Conservation (phyloP, 768 basidiomycete genomes). For the Trametes gibbosa region DNA sequence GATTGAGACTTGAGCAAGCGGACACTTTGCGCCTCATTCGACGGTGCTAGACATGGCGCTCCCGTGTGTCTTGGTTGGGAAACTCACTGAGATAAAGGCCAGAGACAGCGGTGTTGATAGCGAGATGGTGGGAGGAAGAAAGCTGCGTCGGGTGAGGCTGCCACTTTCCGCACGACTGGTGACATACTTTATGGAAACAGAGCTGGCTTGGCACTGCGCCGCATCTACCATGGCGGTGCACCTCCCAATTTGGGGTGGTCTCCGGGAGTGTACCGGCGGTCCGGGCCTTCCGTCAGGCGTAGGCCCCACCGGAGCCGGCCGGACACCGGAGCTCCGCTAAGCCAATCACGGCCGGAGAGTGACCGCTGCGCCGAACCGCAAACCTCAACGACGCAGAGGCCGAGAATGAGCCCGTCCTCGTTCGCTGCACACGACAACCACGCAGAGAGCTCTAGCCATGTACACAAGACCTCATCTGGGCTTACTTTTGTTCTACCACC, state of each 20-base stretch:
- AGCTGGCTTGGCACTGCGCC: too few species aligned
- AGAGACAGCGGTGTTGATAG: background rate
- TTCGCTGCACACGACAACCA: conserved; percentile 31
- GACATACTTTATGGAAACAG: too few species aligned
- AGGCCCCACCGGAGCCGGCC: conserved; percentile 5
- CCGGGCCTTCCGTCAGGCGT: background rate
- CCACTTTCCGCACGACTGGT: too few species aligned
- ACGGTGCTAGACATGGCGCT: too few species aligned
- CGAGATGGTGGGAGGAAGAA: too few species aligned
- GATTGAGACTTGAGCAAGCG: too few species aligned
- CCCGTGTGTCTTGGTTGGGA: too few species aligned
- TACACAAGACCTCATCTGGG: conserved; percentile 37
- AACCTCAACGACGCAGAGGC: conserved; percentile 15
- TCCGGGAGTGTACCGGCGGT: background rate
- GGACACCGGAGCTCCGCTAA: conserved; percentile 7
- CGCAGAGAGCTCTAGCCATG: conserved; percentile 30
- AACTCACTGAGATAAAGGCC: too few species aligned
- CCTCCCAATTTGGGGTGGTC: too few species aligned
- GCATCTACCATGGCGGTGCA: too few species aligned
- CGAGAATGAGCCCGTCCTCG: conserved; percentile 17
- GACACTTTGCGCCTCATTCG: too few species aligned
- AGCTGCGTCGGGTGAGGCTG: too few species aligned
- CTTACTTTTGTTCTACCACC: conserved; percentile 67
- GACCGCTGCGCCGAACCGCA: conserved; percentile 13
- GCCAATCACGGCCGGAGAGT: conserved; percentile 20